A percentile compares a stretch with the other conserved stretches of the same genome.
Evolutionary conservation across 2,329 filamentous ascomycete genomes (phyloP).

Genomic region (Orbilia javanica): DNA sequence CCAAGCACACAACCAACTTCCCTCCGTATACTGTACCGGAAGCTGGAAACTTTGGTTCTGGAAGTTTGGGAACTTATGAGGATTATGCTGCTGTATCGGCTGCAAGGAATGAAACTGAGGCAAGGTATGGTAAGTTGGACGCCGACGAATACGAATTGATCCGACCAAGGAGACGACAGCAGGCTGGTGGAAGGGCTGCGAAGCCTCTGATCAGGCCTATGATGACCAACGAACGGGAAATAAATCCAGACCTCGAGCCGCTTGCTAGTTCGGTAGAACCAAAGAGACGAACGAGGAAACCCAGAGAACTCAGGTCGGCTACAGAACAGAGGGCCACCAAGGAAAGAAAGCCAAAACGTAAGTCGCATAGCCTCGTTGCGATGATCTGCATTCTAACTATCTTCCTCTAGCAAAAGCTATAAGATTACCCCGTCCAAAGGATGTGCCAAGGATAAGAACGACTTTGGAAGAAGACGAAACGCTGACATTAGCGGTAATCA

Average conservation of each 20-base stretch:
- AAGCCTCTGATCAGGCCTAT: constrained; percentile 8
- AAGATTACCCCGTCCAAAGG: constrained; percentile 40
- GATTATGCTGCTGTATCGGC: constrained; percentile 38
- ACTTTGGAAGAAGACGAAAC: constrained; percentile 56
- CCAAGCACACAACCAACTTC: constrained; percentile 33
- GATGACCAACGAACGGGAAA: constrained; percentile 42
- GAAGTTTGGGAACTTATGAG: constrained; percentile 21
- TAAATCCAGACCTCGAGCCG: constrained; percentile 33
- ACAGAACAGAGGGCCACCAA: not conserved
- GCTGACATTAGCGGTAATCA: constrained; percentile 51
- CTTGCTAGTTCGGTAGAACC: constrained; percentile 11
- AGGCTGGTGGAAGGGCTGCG: constrained; percentile 46
- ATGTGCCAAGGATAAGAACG: constrained; percentile 53
- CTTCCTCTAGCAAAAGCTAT: constrained; percentile 20
- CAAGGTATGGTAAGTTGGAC: constrained; percentile 21
- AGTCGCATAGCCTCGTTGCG: not conserved
- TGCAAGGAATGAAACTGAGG: constrained; percentile 30
- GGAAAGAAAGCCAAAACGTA: constrained; percentile 38
- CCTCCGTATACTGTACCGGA: constrained; percentile 50
- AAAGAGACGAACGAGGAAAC: constrained; percentile 42
- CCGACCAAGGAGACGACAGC: constrained; percentile 37
- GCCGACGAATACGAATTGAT: constrained; percentile 5
- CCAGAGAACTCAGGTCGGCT: constrained; percentile 9
- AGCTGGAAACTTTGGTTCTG: constrained; percentile 25
- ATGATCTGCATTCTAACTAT: not conserved